Conservation (phyloP, 2,329 filamentous ascomycete genomes). For the Ceratocystiopsis sp. region DNA sequence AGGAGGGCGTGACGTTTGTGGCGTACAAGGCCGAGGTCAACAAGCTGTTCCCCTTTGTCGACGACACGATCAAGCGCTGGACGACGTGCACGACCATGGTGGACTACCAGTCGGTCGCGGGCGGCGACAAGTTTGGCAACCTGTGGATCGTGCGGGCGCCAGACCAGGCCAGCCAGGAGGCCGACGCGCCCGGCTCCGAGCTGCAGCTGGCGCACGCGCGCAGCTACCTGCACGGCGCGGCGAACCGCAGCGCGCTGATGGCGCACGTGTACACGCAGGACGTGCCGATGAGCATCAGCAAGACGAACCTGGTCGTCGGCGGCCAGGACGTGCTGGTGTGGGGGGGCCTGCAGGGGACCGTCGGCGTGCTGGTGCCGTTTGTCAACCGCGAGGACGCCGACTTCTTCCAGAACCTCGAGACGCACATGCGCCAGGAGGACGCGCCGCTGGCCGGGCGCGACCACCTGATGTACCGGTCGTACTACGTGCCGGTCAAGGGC, state of each 20-base stretch:
- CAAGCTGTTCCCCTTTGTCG: conserved; percentile 79
- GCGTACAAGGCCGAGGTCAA: conserved; percentile 91
- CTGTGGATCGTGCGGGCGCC: conserved; percentile 84
- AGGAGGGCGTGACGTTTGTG: conserved; percentile 79
- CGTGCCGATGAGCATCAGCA: conserved; percentile 77
- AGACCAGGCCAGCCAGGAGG: conserved; percentile 68
- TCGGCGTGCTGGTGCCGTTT: conserved; percentile 88
- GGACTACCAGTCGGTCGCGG: conserved; percentile 89
- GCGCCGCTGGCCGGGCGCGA: conserved; percentile 80
- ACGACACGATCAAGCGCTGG: conserved; percentile 81
- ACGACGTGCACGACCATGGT: conserved; percentile 85
- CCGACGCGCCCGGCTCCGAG: conserved; percentile 81
- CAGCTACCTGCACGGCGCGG: conserved; percentile 75
- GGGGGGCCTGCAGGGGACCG: conserved; percentile 85
- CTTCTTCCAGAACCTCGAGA: conserved; percentile 91
- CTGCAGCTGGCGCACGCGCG: conserved; percentile 83
- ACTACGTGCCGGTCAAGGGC: conserved; percentile 92
- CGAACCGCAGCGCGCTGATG: conserved; percentile 70
- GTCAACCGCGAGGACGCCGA: conserved; percentile 83
- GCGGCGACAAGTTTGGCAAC: conserved; percentile 96
- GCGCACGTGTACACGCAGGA: conserved; percentile 85
- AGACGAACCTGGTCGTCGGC: conserved; percentile 76
- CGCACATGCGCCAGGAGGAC: conserved; percentile 72
- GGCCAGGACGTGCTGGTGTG: conserved; percentile 84
- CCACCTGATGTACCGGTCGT: conserved; percentile 87